phyloP scores from a whole-genome alignment of 208 protist species.

The Trichomonas tenax region DNA sequence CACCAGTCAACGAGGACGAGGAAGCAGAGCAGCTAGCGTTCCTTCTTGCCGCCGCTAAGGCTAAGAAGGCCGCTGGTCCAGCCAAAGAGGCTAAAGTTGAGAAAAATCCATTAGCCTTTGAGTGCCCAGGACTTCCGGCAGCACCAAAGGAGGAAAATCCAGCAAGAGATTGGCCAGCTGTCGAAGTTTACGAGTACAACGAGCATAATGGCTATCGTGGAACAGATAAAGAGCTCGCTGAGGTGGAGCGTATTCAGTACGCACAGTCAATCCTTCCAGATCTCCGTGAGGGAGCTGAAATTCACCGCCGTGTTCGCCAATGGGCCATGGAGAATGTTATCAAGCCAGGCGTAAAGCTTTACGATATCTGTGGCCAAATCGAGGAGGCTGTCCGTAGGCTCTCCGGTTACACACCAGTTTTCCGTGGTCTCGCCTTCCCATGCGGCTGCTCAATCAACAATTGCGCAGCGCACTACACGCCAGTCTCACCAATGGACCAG shows the following conservation, averaged over 20 bases:
- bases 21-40: not conserved
- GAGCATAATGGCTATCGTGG: not conserved
- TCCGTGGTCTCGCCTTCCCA: constrained; percentile 43
- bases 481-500: constrained; percentile 42
- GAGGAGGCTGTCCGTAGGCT: constrained; percentile 18
- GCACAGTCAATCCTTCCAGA: constrained; percentile 29
- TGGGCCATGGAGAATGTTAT: constrained; percentile 35
- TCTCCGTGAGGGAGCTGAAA: constrained; percentile 37
- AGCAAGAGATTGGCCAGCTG: not conserved
- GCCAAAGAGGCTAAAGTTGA: not conserved
- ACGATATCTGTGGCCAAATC: constrained; percentile 42
- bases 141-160: not conserved
- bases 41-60: not conserved
- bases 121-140: not conserved
- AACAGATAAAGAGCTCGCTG: not conserved
- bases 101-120: not conserved
- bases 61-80: not conserved
- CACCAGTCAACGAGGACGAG: not conserved
- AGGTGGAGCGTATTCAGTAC: not conserved
- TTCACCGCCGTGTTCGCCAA: constrained; percentile 40
- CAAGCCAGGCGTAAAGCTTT: constrained; percentile 45
- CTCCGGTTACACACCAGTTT: constrained; percentile 23
- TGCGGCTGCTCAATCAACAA: constrained; percentile 50
- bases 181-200: not conserved
- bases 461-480: constrained; percentile 51